Evolutionary conservation across 2,329 filamentous ascomycete genomes (phyloP), one percentile per base, ranked within the genome.

Genomic region (Zopfia rhizophila): DNA sequence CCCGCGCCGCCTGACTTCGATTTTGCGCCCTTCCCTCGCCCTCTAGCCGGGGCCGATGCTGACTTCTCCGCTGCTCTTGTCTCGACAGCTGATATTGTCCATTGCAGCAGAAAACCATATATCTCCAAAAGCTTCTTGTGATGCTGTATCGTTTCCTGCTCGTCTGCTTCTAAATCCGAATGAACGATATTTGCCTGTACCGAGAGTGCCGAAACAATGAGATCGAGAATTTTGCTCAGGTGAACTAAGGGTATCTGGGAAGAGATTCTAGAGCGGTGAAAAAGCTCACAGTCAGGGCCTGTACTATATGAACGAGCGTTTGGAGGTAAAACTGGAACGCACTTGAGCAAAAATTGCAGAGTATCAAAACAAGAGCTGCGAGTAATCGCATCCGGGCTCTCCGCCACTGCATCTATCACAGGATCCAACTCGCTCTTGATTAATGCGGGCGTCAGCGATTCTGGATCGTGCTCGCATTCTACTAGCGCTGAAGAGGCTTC

Each of bases 311-410:
- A 32, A 43, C 53, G 61, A 29, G 61, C 63, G 50, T 64, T 24
- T 47, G 63, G 57, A 64, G 65, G 69, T 68, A 76, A 80, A 69
- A 77, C 79, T 75, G 83, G 82, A 66, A 84, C 91, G 80, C 85
- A 97, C 93, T 99, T 99, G 77, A 99, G 82, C 48, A 99, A 79
- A 68, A 96, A 96, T 73, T 97, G 93, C 61, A 99, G 74, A 52
- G 92, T 96, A 77, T 99, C 93, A 76, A 97, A 92, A 56, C 87
- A 83, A 38, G 85, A 82, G 63, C 86, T 83, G 73, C 87, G 87
- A 53, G 85, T 86, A 58, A 99, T 87, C 49, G 89, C 89, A 73
- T 97, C 93, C 38, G 94, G 91, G 68, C 88, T 96, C 67, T 95
- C 91, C 42, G 92, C 91, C 19, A 99, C 85, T 21, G 90, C 88